Conservation (phyloP, 495 filamentous ascomycete genomes). For the Schizothecium vesticola region DNA sequence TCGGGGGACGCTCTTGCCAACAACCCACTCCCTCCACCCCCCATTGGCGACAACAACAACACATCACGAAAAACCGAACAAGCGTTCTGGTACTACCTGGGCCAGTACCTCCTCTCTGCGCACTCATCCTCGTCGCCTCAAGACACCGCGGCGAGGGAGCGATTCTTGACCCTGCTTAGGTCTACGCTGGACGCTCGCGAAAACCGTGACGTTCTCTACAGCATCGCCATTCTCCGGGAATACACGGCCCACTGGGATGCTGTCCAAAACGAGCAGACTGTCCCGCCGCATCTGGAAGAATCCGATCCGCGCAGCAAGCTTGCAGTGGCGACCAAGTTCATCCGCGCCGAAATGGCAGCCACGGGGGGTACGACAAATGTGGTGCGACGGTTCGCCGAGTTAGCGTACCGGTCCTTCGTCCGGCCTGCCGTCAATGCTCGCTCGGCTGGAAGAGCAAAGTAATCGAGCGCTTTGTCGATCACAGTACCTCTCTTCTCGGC, state of each 20-base stretch:
- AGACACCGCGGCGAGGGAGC: conserved; percentile 51
- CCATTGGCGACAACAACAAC: conserved; percentile 40
- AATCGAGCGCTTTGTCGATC: neutral
- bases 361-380: conserved; percentile 74
- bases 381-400: conserved; percentile 68
- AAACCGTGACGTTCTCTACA: conserved; percentile 90
- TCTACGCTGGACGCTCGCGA: conserved; percentile 69
- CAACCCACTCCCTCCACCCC: conserved; percentile 50
- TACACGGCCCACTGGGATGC: conserved; percentile 61
- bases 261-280: conserved; percentile 54
- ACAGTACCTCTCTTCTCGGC: neutral
- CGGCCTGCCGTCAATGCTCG: conserved; percentile 34
- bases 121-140: conserved; percentile 46
- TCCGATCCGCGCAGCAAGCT: conserved; percentile 67
- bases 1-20: conserved; percentile 58
- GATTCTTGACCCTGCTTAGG: conserved; percentile 54
- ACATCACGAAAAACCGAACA: conserved; percentile 57
- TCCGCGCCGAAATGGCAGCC: conserved; percentile 64
- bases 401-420: conserved; percentile 52
- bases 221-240: conserved; percentile 72
- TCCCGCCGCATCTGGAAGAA: conserved; percentile 60
- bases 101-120: conserved; percentile 61
- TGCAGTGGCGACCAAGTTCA: conserved; percentile 74
- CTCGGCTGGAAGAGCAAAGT: neutral
- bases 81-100: conserved; percentile 77